phyloP scores from a whole-genome alignment of 2,329 filamentous ascomycete genomes.

The Sporothrix pseudoabietina region DNA sequence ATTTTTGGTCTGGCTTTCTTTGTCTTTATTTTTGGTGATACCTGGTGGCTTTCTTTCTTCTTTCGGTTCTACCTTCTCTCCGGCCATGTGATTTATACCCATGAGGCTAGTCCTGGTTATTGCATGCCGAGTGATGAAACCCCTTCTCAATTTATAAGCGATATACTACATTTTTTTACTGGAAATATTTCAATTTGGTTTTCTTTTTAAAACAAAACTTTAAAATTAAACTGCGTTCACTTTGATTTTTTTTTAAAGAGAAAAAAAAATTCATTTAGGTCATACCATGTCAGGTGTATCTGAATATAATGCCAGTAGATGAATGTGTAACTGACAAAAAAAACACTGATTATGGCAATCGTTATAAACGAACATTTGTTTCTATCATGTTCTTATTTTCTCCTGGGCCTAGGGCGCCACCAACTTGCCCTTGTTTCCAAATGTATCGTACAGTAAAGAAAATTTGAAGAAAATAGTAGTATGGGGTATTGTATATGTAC shows the following conservation, averaged over 20 bases:
- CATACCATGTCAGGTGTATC: too few species aligned
- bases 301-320: too few species aligned
- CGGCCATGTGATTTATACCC: constrained; percentile 18
- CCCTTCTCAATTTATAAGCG: background rate
- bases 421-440: background rate
- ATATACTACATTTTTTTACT: background rate
- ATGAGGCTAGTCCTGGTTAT: constrained; percentile 4
- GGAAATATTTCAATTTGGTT: too few species aligned
- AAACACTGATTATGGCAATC: background rate
- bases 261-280: too few species aligned
- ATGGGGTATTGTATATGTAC: constrained; percentile 25
- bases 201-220: too few species aligned
- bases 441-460: constrained; percentile 1
- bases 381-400: background rate
- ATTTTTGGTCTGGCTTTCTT: background rate
- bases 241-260: background rate
- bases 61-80: constrained; percentile 7
- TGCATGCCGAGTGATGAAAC: constrained; percentile 18
- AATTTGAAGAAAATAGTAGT: background rate
- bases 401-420: background rate
- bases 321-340: background rate
- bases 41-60: background rate
- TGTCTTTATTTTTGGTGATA: background rate
- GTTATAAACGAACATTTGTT: background rate
- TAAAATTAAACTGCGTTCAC: too few species aligned